A percentile compares a stretch with the other conserved stretches of the same genome.
phyloP scores from a whole-genome alignment of 106 monocot species.

The Alisma plantagoaquatica region DNA sequence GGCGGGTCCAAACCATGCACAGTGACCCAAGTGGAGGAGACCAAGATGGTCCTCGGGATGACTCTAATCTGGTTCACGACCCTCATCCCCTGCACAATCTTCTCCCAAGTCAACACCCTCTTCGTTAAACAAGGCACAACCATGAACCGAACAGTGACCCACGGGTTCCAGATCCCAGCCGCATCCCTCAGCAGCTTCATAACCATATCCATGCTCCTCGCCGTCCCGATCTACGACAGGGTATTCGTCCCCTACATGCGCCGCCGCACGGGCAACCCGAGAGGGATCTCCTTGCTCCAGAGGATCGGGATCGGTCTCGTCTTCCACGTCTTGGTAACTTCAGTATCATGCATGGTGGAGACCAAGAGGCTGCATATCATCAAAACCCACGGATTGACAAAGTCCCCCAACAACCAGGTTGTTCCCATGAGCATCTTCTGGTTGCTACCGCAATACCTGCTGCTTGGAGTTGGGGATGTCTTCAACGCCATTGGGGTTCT shows the following conservation, averaged over 20 bases:
- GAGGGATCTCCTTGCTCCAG: conserved; percentile 72
- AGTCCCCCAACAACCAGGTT: not conserved
- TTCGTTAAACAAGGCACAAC: conserved; percentile 84
- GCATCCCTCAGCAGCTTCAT: conserved; percentile 58
- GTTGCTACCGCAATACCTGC: conserved; percentile 60
- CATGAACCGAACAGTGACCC: conserved; percentile 35
- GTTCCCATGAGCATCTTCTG: conserved; percentile 77
- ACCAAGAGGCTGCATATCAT: conserved; percentile 25
- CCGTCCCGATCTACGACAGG: conserved; percentile 57
- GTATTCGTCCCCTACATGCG: conserved; percentile 41
- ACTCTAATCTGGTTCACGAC: conserved; percentile 35
- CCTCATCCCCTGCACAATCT: conserved; percentile 50
- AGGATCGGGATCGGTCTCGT: conserved; percentile 53
- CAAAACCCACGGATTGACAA: not conserved
- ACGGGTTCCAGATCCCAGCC: conserved; percentile 40
- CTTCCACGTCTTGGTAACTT: conserved; percentile 31
- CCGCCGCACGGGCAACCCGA: conserved; percentile 42
- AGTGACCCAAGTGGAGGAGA: conserved; percentile 58
- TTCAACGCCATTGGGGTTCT: conserved; percentile 45
- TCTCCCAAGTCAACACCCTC: conserved; percentile 63
- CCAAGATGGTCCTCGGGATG: conserved; percentile 53
- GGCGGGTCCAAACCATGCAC: conserved; percentile 25
- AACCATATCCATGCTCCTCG: conserved; percentile 51
- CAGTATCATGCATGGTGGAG: conserved; percentile 32
- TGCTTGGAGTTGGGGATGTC: conserved; percentile 62